phyloP scores from a whole-genome alignment of 495 filamentous ascomycete genomes.

The Lophium mytilinum region DNA sequence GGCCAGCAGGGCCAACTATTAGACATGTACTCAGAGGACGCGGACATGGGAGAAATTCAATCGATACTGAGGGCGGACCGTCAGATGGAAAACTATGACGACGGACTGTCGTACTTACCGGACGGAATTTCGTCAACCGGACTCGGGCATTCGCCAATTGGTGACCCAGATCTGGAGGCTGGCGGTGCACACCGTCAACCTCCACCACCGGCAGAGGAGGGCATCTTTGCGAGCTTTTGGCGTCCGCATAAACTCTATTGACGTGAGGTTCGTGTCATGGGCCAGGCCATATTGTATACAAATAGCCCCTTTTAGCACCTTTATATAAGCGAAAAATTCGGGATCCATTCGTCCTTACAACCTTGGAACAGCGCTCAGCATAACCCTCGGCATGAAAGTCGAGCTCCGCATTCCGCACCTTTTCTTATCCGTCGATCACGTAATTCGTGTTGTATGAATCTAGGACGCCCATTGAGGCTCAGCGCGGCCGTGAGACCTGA shows the following conservation, averaged over 20 bases:
- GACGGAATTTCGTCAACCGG: not conserved
- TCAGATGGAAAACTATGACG: not conserved
- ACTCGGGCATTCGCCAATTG: not conserved
- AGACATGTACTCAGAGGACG: not conserved
- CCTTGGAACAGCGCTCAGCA: not conserved
- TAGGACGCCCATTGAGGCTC: conserved; percentile 5
- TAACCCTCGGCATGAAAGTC: not conserved
- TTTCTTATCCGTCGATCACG: not conserved
- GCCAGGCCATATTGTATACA: not conserved
- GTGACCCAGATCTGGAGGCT: not conserved
- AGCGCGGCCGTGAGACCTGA: conserved; percentile 3
- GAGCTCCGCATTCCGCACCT: not conserved
- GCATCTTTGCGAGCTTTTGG: conserved; percentile 28
- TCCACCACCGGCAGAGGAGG: not conserved
- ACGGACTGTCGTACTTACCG: not conserved
- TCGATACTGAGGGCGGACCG: not conserved
- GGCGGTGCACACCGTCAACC: not conserved
- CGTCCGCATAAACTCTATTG: conserved; percentile 34
- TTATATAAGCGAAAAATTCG: not conserved
- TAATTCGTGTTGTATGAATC: not conserved
- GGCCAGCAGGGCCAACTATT: not conserved
- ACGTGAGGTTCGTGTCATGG: not conserved
- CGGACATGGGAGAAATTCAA: not conserved
- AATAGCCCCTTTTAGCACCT: not conserved
- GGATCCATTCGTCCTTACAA: not conserved